Evolutionary conservation across 108 stramenopile genomes (phyloP).

Genomic region (Parietichytrium sp.): DNA sequence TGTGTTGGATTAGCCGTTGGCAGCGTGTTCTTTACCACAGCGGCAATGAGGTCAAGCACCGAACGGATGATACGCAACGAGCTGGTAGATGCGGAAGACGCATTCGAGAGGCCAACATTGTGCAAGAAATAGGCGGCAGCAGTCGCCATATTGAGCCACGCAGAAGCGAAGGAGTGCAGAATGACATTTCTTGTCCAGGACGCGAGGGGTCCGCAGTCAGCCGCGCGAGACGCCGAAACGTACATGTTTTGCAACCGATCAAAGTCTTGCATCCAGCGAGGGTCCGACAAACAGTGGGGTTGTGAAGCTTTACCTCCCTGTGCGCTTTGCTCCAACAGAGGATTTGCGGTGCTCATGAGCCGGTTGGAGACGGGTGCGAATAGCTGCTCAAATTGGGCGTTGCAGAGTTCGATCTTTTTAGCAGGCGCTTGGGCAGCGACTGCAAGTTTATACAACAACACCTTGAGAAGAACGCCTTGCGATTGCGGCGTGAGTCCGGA

Average conservation of each 20-base stretch:
- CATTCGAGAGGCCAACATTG: background rate
- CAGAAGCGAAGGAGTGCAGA: background rate
- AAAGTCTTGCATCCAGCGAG: slow-evolving; percentile 6
- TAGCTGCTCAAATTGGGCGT: background rate
- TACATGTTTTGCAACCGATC: slow-evolving; percentile 24
- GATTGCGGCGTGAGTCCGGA: background rate
- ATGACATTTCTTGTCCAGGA: background rate
- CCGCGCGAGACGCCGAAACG: background rate
- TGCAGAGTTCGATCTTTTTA: background rate
- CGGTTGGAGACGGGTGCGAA: background rate
- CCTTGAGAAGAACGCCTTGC: slow-evolving; percentile 13
- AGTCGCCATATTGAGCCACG: background rate
- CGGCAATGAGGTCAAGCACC: slow-evolving; percentile 18
- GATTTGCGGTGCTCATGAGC: too few relatives aligned
- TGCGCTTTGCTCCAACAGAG: too few relatives aligned
- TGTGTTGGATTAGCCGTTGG: background rate
- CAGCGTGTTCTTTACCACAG: background rate
- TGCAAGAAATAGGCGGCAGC: background rate
- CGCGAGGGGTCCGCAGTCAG: slow-evolving; percentile 4
- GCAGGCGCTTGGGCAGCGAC: background rate
- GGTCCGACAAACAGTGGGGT: background rate
- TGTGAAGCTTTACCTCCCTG: too few relatives aligned
- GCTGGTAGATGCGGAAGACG: background rate
- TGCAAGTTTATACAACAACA: background rate
- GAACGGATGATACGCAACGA: background rate